Conservation (phyloP, 108 stramenopile species). For the Stephanodiscus minutulus region DNA sequence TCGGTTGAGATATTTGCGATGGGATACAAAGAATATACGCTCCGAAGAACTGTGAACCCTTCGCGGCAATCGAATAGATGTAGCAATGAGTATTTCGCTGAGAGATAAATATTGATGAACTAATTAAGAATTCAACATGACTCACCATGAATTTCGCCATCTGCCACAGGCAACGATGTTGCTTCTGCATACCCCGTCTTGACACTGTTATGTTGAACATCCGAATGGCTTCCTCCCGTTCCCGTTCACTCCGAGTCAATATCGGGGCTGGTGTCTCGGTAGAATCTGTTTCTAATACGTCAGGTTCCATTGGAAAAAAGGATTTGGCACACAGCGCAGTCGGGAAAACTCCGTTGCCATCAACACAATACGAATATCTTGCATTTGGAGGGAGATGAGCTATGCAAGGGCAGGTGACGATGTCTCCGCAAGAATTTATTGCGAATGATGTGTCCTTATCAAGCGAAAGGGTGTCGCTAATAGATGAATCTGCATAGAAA, state of each 20-base stretch:
- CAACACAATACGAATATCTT: slow-evolving; percentile 71
- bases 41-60: slow-evolving; percentile 84
- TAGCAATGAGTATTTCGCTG: not conserved
- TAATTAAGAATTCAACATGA: not conserved
- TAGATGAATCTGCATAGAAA: slow-evolving; percentile 30
- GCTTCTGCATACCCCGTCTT: slow-evolving; percentile 69
- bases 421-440: slow-evolving; percentile 69
- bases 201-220: slow-evolving; percentile 63
- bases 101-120: not conserved
- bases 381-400: slow-evolving; percentile 47
- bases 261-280: slow-evolving; percentile 58
- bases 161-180: slow-evolving; percentile 84
- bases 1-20: slow-evolving; percentile 60
- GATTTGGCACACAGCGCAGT: slow-evolving; percentile 54
- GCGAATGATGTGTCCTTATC: slow-evolving; percentile 46
- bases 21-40: slow-evolving; percentile 83
- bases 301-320: slow-evolving; percentile 78
- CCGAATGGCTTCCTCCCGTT: slow-evolving; percentile 74
- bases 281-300: slow-evolving; percentile 62
- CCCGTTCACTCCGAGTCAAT: slow-evolving; percentile 73
- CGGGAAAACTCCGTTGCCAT: slow-evolving; percentile 87
- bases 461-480: slow-evolving; percentile 23
- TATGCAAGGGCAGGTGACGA: slow-evolving; percentile 68
- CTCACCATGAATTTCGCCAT: slow-evolving; percentile 82
- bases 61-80: not conserved